These are phyloP conservation scores for Pachyrhizus erosus DNA, from an alignment of 306 rosid genomes.

Conservation along the genomic window DNA sequence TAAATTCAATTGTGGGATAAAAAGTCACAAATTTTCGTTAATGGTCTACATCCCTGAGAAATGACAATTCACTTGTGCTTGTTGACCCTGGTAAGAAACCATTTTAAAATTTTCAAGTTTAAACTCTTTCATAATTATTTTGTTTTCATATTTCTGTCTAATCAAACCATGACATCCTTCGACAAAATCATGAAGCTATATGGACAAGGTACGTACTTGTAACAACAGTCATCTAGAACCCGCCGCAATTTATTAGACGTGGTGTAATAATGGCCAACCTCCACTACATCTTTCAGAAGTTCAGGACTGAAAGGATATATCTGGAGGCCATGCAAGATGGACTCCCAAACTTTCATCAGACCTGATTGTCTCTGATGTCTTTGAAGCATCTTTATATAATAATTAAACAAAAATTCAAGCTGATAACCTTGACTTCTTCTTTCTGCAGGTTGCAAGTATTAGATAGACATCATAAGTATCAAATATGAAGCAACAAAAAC, in stretches of 20 bases:
- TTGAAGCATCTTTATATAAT: constrained; percentile 77
- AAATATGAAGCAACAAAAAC: constrained; percentile 23
- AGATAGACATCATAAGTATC: constrained; percentile 43
- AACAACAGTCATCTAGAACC: constrained; percentile 72
- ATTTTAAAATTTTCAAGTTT: constrained; percentile 1
- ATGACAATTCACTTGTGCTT: not conserved
- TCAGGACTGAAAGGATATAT: constrained; percentile 82
- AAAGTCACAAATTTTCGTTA: not conserved
- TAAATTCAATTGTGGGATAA: not conserved
- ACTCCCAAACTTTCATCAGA: constrained; percentile 79
- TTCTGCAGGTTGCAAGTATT: constrained; percentile 62
- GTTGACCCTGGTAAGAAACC: not conserved
- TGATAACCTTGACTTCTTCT: constrained; percentile 81
- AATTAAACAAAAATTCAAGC: constrained; percentile 81
- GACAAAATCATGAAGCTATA: not conserved
- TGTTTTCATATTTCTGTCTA: not conserved
- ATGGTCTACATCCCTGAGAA: not conserved
- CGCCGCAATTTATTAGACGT: constrained; percentile 81
- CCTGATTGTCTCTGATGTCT: constrained; percentile 62
- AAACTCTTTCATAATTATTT: not conserved
- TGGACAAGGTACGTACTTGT: constrained; percentile 66
- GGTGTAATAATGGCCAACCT: constrained; percentile 73
- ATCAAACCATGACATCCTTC: not conserved
- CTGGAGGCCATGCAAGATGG: constrained; percentile 78
- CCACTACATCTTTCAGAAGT: constrained; percentile 68